Percentiles rank a stretch among this genome's conserved stretches.
Evolutionary conservation across 2,329 filamentous ascomycete species (phyloP).

Genomic region (Penicillium hordei): DNA sequence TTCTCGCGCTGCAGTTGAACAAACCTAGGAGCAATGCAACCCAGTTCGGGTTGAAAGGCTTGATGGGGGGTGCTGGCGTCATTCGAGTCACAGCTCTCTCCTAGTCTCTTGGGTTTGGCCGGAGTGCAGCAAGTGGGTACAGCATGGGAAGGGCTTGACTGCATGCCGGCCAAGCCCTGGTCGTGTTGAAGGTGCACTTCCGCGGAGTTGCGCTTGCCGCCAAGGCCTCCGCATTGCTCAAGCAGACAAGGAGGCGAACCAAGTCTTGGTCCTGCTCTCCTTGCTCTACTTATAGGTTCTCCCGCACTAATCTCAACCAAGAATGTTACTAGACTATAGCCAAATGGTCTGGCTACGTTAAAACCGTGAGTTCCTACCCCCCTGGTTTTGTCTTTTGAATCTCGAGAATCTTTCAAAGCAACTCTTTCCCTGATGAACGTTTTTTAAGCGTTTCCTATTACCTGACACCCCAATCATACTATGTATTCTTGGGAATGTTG

Average conservation of each 20-base stretch:
- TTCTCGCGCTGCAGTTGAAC: neutral
- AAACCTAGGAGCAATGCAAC: neutral
- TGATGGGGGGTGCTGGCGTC: neutral
- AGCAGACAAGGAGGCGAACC: neutral
- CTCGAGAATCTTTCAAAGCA: neutral
- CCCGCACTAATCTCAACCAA: neutral
- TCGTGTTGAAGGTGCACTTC: neutral
- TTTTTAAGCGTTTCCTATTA: slow-evolving; percentile 12
- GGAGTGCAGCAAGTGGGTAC: neutral
- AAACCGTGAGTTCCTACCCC: slow-evolving; percentile 1
- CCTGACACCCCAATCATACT: slow-evolving; percentile 6
- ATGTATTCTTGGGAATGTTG: slow-evolving; percentile 7
- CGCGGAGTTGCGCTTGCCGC: neutral
- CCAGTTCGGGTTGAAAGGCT: neutral
- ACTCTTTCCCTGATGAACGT: slow-evolving; percentile 9
- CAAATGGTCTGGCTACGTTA: neutral
- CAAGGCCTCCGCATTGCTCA: slow-evolving; percentile 6
- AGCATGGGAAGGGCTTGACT: neutral
- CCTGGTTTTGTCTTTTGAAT: neutral
- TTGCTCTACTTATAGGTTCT: neutral
- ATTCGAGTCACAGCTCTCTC: neutral
- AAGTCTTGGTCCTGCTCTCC: neutral
- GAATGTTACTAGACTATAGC: neutral
- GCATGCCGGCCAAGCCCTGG: slow-evolving; percentile 5
- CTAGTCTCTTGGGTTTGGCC: neutral